Percentiles rank a stretch among this genome's conserved stretches.
Evolutionary conservation across 2,329 filamentous ascomycete genomes (phyloP).

Genomic region (Apiospora saccharicola): DNA sequence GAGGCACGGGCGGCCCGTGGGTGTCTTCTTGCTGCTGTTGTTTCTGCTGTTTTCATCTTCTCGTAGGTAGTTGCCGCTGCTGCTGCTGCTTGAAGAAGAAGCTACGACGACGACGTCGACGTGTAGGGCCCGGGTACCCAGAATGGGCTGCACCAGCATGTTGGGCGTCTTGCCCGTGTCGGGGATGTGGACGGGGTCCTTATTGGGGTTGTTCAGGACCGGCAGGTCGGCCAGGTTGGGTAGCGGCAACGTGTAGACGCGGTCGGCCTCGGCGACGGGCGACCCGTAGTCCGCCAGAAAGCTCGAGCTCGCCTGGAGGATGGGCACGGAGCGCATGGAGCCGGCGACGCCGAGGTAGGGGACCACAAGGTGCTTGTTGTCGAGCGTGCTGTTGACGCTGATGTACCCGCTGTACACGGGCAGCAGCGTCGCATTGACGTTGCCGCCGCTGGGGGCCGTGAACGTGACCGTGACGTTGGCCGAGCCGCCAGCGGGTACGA

Average conservation of each 20-base stretch:
- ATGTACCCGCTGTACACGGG: conserved; percentile 54
- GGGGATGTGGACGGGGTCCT: background rate
- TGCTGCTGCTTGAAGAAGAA: background rate
- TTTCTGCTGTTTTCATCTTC: background rate
- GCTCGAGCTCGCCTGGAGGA: conserved; percentile 22
- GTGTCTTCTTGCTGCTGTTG: background rate
- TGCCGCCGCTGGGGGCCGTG: conserved; percentile 33
- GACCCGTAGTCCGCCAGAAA: conserved; percentile 27
- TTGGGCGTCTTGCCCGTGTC: conserved; percentile 24
- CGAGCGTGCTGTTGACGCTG: conserved; percentile 49
- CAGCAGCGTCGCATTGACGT: conserved; percentile 45
- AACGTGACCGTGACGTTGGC: conserved; percentile 34
- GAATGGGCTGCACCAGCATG: background rate
- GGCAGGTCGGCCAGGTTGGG: conserved; percentile 27
- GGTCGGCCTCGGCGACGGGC: conserved; percentile 32
- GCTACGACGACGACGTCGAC: conserved; percentile 23
- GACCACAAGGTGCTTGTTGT: conserved; percentile 45
- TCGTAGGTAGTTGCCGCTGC: too few relatives aligned
- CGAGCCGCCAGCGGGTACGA: conserved; percentile 31
- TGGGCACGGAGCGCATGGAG: conserved; percentile 34
- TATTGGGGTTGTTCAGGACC: background rate
- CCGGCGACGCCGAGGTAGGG: conserved; percentile 52
- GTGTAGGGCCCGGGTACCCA: conserved; percentile 18
- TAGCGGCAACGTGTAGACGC: conserved; percentile 35
- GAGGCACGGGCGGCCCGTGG: conserved; percentile 22